Percentiles rank a stretch among this genome's conserved stretches.
Conservation (phyloP, 352 stramenopile genomes). For the Thalassiosira delicatula region DNA sequence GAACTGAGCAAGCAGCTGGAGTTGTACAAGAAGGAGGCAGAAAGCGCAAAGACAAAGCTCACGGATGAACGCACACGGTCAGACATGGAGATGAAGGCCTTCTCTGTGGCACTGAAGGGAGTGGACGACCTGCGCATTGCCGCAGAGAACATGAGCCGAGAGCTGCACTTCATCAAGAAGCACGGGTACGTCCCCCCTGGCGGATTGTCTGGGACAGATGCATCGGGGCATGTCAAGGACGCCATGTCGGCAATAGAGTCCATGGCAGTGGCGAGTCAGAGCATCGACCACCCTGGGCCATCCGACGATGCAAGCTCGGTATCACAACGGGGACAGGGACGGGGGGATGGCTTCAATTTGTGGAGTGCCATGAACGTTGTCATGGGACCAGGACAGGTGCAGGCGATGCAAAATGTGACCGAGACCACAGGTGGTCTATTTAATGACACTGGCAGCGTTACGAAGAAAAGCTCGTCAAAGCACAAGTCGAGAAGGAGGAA, state of each 20-base stretch:
- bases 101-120: conserved; percentile 63
- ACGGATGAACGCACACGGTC: conserved; percentile 58
- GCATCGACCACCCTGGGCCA: conserved; percentile 57
- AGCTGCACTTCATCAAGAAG: conserved; percentile 65
- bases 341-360: conserved; percentile 63
- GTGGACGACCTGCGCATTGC: conserved; percentile 68
- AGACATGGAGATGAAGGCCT: conserved; percentile 68
- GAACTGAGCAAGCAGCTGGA: conserved; percentile 64
- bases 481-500: too few species aligned
- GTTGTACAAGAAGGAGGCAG: conserved; percentile 54
- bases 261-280: conserved; percentile 62
- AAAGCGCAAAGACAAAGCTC: conserved; percentile 46
- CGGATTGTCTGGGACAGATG: conserved; percentile 53
- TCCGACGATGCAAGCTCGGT: too few species aligned
- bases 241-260: conserved; percentile 55
- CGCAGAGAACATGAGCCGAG: conserved; percentile 69
- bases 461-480: too few species aligned
- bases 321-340: too few species aligned
- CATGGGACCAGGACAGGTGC: too few species aligned
- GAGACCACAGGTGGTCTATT: too few species aligned
- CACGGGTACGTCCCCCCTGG: conserved; percentile 61
- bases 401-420: too few species aligned
- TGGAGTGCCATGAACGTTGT: conserved; percentile 59
- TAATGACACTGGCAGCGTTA: too few species aligned
- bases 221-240: conserved; percentile 43